Conservation (phyloP, 2,329 filamentous ascomycete genomes). For the Didymella keratinophila region DNA sequence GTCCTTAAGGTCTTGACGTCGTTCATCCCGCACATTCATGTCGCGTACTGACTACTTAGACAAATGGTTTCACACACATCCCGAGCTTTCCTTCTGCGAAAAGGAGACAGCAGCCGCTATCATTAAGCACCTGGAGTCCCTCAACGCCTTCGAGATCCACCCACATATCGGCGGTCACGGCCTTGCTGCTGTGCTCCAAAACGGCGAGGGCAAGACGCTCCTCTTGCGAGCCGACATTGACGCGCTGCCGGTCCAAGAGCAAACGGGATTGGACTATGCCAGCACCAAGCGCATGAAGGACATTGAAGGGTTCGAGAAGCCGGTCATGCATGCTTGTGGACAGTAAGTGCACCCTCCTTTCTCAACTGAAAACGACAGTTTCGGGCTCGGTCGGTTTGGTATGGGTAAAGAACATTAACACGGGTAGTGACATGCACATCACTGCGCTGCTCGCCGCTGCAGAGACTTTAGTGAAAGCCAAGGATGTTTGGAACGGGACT, state of each 20-base stretch:
- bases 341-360: constrained; percentile 38
- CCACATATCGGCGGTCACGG: constrained; percentile 66
- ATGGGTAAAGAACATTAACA: not conserved
- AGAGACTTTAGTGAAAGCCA: constrained; percentile 56
- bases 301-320: constrained; percentile 58
- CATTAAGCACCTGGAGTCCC: constrained; percentile 34
- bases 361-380: not conserved
- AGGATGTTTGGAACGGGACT: constrained; percentile 67
- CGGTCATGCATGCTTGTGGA: constrained; percentile 74
- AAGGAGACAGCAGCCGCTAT: constrained; percentile 44
- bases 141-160: constrained; percentile 55
- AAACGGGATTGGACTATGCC: constrained; percentile 64
- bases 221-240: constrained; percentile 70
- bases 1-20: too few relatives aligned
- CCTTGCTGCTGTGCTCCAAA: constrained; percentile 63
- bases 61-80: constrained; percentile 47
- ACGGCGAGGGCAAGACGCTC: constrained; percentile 64
- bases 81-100: constrained; percentile 50
- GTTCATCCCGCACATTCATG: too few relatives aligned
- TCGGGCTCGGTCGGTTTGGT: not conserved
- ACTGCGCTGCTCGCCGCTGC: constrained; percentile 65
- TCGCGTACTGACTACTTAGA: constrained; percentile 25
- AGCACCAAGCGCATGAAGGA: constrained; percentile 58
- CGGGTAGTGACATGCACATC: constrained; percentile 64
- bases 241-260: constrained; percentile 65